A percentile compares a stretch with the other conserved stretches of the same genome.
phyloP scores from a whole-genome alignment of 2,329 filamentous ascomycete species.

The Orbilia blumenaviensis region DNA sequence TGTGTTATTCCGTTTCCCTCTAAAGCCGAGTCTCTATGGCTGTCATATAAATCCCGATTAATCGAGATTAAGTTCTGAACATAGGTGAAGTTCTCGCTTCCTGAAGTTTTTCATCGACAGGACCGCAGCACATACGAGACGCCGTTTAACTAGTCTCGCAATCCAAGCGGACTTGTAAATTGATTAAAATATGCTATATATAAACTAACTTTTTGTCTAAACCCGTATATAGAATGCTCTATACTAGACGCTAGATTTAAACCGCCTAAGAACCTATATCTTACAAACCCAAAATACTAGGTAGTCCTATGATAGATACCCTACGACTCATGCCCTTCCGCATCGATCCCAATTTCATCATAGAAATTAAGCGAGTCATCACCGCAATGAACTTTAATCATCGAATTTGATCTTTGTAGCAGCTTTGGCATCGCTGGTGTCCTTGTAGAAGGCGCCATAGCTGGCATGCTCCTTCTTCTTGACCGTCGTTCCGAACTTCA shows the following conservation, averaged over 20 bases:
- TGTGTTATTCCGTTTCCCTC: background rate
- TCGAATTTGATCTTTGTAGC: slow-evolving; percentile 58
- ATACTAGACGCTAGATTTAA: background rate
- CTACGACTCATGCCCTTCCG: background rate
- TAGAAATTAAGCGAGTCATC: slow-evolving; percentile 9
- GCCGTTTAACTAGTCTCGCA: background rate
- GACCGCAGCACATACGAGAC: background rate
- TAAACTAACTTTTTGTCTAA: slow-evolving; percentile 33
- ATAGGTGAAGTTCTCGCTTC: background rate
- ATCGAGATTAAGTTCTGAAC: background rate
- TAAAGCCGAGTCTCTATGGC: background rate
- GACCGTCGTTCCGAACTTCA: slow-evolving; percentile 97
- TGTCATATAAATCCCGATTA: background rate
- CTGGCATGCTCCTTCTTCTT: slow-evolving; percentile 98
- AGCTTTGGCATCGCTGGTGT: slow-evolving; percentile 71
- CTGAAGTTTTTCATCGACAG: background rate
- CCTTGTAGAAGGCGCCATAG: slow-evolving; percentile 95
- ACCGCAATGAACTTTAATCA: slow-evolving; percentile 53
- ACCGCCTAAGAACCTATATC: background rate
- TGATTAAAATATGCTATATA: slow-evolving; percentile 22
- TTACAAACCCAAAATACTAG: slow-evolving; percentile 26
- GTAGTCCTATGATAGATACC: background rate
- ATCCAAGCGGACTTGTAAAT: background rate
- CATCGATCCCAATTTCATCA: background rate
- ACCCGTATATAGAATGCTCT: slow-evolving; percentile 10